Evolutionary conservation across 257 asterid genomes (phyloP).

Genomic region (Solanum pennellii): DNA sequence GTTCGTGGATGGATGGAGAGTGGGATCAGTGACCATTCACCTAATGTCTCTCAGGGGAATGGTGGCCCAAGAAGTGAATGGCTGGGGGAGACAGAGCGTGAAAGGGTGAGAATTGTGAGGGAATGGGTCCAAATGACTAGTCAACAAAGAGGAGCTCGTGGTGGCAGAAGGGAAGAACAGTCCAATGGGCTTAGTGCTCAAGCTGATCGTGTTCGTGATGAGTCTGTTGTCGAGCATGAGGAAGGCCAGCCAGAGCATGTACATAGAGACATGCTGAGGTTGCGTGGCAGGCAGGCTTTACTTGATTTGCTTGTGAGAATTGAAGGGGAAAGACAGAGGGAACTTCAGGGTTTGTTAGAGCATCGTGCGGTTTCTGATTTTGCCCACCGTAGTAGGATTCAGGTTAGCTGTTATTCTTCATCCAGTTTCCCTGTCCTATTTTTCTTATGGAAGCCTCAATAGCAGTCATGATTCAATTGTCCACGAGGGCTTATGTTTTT

Average conservation of each 20-base stretch:
- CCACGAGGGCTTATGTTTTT: neutral
- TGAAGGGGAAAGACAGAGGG: slow-evolving; percentile 41
- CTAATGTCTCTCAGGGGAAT: slow-evolving; percentile 54
- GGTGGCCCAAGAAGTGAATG: slow-evolving; percentile 67
- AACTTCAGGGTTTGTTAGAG: slow-evolving; percentile 28
- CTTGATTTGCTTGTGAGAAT: slow-evolving; percentile 61
- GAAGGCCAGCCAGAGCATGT: slow-evolving; percentile 71
- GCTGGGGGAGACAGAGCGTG: slow-evolving; percentile 97
- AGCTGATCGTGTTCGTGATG: slow-evolving; percentile 44
- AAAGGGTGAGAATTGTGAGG: slow-evolving; percentile 88
- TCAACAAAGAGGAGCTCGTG: slow-evolving; percentile 70
- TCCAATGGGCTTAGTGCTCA: slow-evolving; percentile 24
- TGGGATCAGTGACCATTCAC: slow-evolving; percentile 51
- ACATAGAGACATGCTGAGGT: slow-evolving; percentile 72
- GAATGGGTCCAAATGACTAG: slow-evolving; percentile 94
- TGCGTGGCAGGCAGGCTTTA: slow-evolving; percentile 78
- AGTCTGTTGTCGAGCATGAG: slow-evolving; percentile 34
- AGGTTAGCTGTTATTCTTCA: slow-evolving; percentile 10
- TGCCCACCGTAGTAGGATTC: slow-evolving; percentile 38
- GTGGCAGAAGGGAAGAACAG: slow-evolving; percentile 46
- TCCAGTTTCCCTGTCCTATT: neutral
- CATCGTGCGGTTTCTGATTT: slow-evolving; percentile 38
- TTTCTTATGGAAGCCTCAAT: neutral
- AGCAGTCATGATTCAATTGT: neutral
- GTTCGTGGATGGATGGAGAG: slow-evolving; percentile 98